Evolutionary conservation across 2,329 filamentous ascomycete genomes (phyloP).

Genomic region (Madurella fahalii): DNA sequence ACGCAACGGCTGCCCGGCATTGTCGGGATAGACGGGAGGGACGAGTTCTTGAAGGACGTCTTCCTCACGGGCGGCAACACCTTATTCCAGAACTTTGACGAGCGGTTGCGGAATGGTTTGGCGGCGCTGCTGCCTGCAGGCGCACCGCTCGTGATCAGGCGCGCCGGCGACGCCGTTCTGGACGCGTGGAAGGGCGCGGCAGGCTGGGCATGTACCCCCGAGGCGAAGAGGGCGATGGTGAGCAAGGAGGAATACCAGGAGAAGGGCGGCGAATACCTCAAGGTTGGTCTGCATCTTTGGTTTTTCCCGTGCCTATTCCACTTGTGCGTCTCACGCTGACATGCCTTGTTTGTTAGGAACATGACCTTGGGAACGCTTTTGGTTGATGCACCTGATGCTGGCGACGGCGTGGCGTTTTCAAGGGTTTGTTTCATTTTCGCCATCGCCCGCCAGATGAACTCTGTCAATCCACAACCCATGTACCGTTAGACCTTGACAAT

Average conservation of each 20-base stretch:
- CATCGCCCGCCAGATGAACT: too few relatives aligned
- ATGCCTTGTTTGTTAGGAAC: slow-evolving; percentile 45
- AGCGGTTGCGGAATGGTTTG: slow-evolving; percentile 70
- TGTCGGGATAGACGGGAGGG: slow-evolving; percentile 44
- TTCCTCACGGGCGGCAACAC: slow-evolving; percentile 95
- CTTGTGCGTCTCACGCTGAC: slow-evolving; percentile 9
- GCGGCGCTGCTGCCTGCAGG: slow-evolving; percentile 67
- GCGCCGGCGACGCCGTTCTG: slow-evolving; percentile 69
- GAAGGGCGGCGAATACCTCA: slow-evolving; percentile 91
- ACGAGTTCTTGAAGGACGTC: slow-evolving; percentile 75
- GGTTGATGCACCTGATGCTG: slow-evolving; percentile 10
- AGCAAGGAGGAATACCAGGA: slow-evolving; percentile 81
- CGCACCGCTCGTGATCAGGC: slow-evolving; percentile 63
- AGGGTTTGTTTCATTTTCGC: too few relatives aligned
- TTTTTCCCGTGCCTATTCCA: slow-evolving; percentile 4
- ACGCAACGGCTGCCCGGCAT: slow-evolving; percentile 68
- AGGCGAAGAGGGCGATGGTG: slow-evolving; percentile 62
- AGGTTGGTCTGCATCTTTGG: slow-evolving; percentile 48
- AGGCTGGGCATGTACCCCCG: slow-evolving; percentile 65
- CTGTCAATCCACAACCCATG: background rate
- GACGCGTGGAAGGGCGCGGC: slow-evolving; percentile 96
- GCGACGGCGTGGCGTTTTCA: too few relatives aligned
- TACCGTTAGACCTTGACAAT: background rate
- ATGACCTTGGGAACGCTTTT: slow-evolving; percentile 59
- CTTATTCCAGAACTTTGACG: slow-evolving; percentile 80